Evolutionary conservation across 805 yeast species (phyloP).

Genomic region (Kodamaea jinghongensis): DNA sequence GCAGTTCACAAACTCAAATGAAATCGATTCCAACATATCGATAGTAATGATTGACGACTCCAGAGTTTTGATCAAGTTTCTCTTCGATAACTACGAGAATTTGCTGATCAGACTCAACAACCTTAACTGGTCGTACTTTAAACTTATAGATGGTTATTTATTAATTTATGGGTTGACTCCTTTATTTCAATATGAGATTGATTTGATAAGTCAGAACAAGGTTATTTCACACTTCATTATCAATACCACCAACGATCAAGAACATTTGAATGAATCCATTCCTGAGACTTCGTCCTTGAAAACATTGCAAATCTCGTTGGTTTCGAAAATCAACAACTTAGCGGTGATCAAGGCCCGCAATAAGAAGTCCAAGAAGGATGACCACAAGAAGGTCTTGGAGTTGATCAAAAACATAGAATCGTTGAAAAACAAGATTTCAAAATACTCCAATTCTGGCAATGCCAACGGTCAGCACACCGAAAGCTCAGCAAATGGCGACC

Average conservation of each 20-base stretch:
- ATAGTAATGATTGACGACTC: slow-evolving; percentile 29
- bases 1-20: slow-evolving; percentile 10
- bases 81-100: slow-evolving; percentile 4
- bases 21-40: slow-evolving; percentile 15
- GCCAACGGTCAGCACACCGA: slow-evolving; percentile 1
- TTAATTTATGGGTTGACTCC: slow-evolving; percentile 37
- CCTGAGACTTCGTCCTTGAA: slow-evolving; percentile 25
- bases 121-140: slow-evolving; percentile 32
- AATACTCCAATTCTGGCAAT: slow-evolving; percentile 16
- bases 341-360: slow-evolving; percentile 20
- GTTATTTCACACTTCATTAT: slow-evolving; percentile 25
- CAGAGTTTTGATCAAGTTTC: slow-evolving; percentile 25
- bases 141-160: slow-evolving; percentile 18
- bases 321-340: slow-evolving; percentile 28
- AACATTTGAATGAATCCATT: slow-evolving; percentile 24
- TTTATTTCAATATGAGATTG: slow-evolving; percentile 36
- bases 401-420: slow-evolving; percentile 32
- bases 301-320: slow-evolving; percentile 34
- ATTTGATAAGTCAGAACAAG: slow-evolving; percentile 16
- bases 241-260: slow-evolving; percentile 26
- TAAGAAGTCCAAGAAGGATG: slow-evolving; percentile 38
- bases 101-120: slow-evolving; percentile 20
- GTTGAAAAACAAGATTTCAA: slow-evolving; percentile 30
- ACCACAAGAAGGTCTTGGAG: slow-evolving; percentile 33
- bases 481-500: slow-evolving; percentile 19